Evolutionary conservation across 306 rosid species (phyloP), one percentile per base, ranked within the genome.

Genomic region (Vigna trinervia): DNA sequence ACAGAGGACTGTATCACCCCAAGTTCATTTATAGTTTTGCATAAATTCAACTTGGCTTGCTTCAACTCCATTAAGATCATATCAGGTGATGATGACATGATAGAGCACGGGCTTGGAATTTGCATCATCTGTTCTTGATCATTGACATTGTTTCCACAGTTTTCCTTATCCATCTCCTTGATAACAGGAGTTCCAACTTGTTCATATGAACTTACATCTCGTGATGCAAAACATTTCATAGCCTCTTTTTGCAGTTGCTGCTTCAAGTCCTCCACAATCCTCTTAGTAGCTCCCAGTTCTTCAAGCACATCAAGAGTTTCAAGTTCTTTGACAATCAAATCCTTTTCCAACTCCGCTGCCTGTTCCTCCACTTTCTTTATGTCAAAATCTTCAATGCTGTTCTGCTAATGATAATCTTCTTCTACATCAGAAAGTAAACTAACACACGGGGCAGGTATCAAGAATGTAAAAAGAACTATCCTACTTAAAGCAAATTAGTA

Each of bases 231-330:
- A 84, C 91, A 86, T 76, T 87, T 95, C 77, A 83, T 61, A 65
- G 96, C 90, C 78, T 92, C 96, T 20, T 86, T 85, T 69, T 89
- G 92, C 12, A 95, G 87, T 86, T 90, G 93, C 66, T 89, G 85
- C 84, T 95, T 95, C 19, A 95, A 87, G 39, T 89, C 98, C 84
- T 92, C 98, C 53, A 95, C 97, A 53, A 92, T 87, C 80, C 82
- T 86, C 63, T 95, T 95, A 11, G 98, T 92, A 56, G 96, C 89
- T 22, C 95, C 94, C 1, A 95, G 76, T 80, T 92, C 97, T 90
- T 95, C 97, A 6, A 95, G 91, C 20, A 95, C 97, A 30, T 95
- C 97, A 45, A 95, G 97, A 15, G 98, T 90, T 87, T 95, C 98
- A 2, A 95, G 87, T 77, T 95, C 98, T 74, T 92, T 95, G 22